These are phyloP conservation scores for Yamadazyma atlantica DNA, from an alignment of 1,139 yeast species.

Conservation along the genomic window DNA sequence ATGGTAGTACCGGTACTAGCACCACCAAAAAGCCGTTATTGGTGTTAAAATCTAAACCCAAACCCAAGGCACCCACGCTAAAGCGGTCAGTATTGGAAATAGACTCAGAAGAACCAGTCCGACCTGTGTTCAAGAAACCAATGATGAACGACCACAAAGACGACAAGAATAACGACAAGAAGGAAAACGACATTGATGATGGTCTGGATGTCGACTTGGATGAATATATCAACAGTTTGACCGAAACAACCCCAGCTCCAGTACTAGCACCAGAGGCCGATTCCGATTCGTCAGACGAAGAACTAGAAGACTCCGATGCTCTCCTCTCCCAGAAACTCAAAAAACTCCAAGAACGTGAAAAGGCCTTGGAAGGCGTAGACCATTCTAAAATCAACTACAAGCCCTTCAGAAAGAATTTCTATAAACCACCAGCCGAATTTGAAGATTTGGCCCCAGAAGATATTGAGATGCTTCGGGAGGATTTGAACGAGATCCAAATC, in stretches of 20 bases:
- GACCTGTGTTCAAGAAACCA: slow-evolving; percentile 17
- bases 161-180: slow-evolving; percentile 8
- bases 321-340: slow-evolving; percentile 26
- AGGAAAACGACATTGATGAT: too few relatives aligned
- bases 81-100: slow-evolving; percentile 10
- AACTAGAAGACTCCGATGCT: slow-evolving; percentile 23
- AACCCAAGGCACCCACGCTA: too few relatives aligned
- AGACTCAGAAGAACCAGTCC: slow-evolving; percentile 24
- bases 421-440: slow-evolving; percentile 62
- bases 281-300: slow-evolving; percentile 19
- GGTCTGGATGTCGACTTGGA: slow-evolving; percentile 27
- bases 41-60: too few relatives aligned
- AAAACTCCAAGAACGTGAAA: slow-evolving; percentile 36
- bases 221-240: slow-evolving; percentile 12
- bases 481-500: slow-evolving; percentile 63
- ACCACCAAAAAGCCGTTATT: slow-evolving; percentile 7
- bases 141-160: slow-evolving; percentile 25
- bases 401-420: slow-evolving; percentile 63
- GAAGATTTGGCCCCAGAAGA: slow-evolving; percentile 48
- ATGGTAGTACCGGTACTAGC: too few relatives aligned
- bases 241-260: slow-evolving; percentile 7
- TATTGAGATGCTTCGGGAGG: slow-evolving; percentile 51
- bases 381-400: slow-evolving; percentile 48
- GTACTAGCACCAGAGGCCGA: slow-evolving; percentile 3
- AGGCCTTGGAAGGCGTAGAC: slow-evolving; percentile 36